phyloP scores from a whole-genome alignment of 768 basidiomycete genomes.

The Boletellus sp. region DNA sequence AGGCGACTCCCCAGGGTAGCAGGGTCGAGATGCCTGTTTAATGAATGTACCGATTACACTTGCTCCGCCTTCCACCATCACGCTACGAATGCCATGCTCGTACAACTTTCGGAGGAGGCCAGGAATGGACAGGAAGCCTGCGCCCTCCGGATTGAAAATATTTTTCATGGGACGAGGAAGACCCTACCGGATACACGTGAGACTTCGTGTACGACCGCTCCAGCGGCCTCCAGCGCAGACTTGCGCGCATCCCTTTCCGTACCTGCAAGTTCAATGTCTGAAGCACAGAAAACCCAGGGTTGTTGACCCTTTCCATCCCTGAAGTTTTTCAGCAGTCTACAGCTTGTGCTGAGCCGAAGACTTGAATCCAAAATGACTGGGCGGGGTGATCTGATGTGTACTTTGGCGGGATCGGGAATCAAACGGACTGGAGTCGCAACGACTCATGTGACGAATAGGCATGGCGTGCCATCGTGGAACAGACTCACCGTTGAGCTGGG shows the following conservation, averaged over 20 bases:
- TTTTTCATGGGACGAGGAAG: background rate
- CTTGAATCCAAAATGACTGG: slow-evolving; percentile 82
- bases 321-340: slow-evolving; percentile 70
- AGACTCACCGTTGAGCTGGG: slow-evolving; percentile 82
- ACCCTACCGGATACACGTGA: slow-evolving; percentile 37
- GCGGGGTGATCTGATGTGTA: slow-evolving; percentile 52
- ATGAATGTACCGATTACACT: slow-evolving; percentile 61
- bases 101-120: slow-evolving; percentile 50
- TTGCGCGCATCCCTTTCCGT: slow-evolving; percentile 33
- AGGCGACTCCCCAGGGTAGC: slow-evolving; percentile 9
- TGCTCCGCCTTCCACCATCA: slow-evolving; percentile 98
- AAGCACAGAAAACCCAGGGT: slow-evolving; percentile 68
- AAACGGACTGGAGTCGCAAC: slow-evolving; percentile 44
- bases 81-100: slow-evolving; percentile 55
- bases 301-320: slow-evolving; percentile 53
- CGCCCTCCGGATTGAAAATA: background rate
- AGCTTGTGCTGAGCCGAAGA: slow-evolving; percentile 61
- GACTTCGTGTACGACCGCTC: slow-evolving; percentile 62
- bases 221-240: slow-evolving; percentile 53
- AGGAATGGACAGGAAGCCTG: slow-evolving; percentile 43
- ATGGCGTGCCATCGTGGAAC: background rate
- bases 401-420: slow-evolving; percentile 40
- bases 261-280: background rate
- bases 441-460: background rate
- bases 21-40: slow-evolving; percentile 7